Conservation (phyloP, 441 rosid species). For the Croton setiger region DNA sequence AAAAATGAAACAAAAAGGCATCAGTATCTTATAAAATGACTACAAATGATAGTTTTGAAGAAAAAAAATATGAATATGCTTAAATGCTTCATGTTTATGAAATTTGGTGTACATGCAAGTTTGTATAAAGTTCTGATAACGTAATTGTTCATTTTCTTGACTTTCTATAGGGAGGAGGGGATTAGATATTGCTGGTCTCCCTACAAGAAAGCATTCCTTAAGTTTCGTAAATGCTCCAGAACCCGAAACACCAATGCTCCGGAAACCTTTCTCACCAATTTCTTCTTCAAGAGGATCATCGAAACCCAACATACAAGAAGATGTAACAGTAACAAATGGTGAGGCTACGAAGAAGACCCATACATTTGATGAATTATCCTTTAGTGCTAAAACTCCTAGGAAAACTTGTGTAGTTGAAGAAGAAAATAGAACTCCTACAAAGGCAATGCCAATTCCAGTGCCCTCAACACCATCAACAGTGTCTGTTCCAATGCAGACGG, state of each 20-base stretch:
- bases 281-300: conserved; percentile 46
- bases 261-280: conserved; percentile 91
- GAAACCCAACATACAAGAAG: conserved; percentile 44
- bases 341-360: conserved; percentile 33
- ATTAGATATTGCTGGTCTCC: conserved; percentile 62
- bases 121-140: background rate
- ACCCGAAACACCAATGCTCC: conserved; percentile 62
- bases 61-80: background rate
- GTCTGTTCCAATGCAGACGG: conserved; percentile 77
- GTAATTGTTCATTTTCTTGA: conserved; percentile 1
- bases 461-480: conserved; percentile 71
- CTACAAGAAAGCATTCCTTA: conserved; percentile 52
- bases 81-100: background rate
- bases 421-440: conserved; percentile 70
- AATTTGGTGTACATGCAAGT: background rate
- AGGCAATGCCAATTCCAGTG: conserved; percentile 41
- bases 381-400: conserved; percentile 41
- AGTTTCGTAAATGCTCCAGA: conserved; percentile 37
- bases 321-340: conserved; percentile 14
- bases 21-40: too few relatives aligned
- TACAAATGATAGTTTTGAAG: background rate
- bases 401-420: conserved; percentile 42
- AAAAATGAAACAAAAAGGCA: background rate
- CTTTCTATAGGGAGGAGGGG: conserved; percentile 66
- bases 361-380: conserved; percentile 25